Base-by-base conservation (phyloP, 169 alveolate species). In the Amoebophrya sp. region DNA sequence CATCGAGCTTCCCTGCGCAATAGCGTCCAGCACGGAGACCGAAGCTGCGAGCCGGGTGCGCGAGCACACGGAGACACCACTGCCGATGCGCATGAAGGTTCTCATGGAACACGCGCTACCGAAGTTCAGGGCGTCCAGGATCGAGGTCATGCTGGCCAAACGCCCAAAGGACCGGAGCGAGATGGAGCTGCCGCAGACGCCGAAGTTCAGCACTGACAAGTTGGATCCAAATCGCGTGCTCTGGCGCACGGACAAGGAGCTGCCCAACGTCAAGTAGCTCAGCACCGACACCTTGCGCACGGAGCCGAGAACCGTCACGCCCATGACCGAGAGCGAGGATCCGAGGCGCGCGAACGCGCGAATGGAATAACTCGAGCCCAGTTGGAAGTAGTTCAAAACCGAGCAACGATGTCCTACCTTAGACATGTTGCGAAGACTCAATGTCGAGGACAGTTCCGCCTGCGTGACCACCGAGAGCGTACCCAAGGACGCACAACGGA, bases 291-390 rank as follows among this genome's bases (percentile, higher is more conserved):
- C n/a, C n/a, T n/a, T n/a, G n/a, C n/a, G n/a, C n/a, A n/a, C n/a
- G n/a, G n/a, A n/a, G n/a, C n/a, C n/a, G n/a, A n/a, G n/a, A n/a
- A n/a, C n/a, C n/a, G n/a, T n/a, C n/a, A n/a, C n/a, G n/a, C n/a
- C n/a, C 54, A 2, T 24, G 90, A 33, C 12, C 36, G 53, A 34
- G 90, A 89, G 40, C 33, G 34, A 33, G 90, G 54, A 14, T 10
- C 53, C 36, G 54, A 89, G 1, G n/a, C 90, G 90, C n/a, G 24
- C 90, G 53, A 26, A 34, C 40, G 90, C 40, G 18, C 90, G 90
- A 18, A 89, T 33, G n/a, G 90, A 89, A 3, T 36, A 47, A 1
- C 54, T 36, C n/a, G 90, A 89, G 54, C 90, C 90, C 0, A 89
- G 40, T 2, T 89, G 90, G 12, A 33, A 40, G 90, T 14, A 14